Conservation (phyloP, 257 asterid species). For the Cordia subcordata region DNA sequence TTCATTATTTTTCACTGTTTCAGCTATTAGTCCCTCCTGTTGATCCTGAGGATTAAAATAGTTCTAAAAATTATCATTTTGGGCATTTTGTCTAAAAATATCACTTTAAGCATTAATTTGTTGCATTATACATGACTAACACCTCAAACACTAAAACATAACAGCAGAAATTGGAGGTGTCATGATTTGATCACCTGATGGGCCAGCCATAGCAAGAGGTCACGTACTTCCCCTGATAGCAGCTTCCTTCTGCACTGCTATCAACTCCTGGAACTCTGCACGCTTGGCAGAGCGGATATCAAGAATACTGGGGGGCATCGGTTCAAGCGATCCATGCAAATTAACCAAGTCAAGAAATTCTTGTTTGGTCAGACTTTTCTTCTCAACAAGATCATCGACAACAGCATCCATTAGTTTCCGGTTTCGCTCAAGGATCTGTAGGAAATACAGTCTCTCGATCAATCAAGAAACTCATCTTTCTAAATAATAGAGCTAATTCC, state of each 20-base stretch:
- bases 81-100: too few species aligned
- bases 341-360: constrained; percentile 67
- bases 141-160: too few species aligned
- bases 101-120: too few species aligned
- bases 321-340: constrained; percentile 60
- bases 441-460: constrained; percentile 9
- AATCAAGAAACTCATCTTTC: not conserved
- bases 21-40: not conserved
- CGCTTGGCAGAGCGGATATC: constrained; percentile 58
- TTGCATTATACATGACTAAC: not conserved
- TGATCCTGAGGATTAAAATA: not conserved
- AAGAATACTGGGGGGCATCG: constrained; percentile 63
- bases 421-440: constrained; percentile 69
- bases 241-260: constrained; percentile 30
- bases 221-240: constrained; percentile 26
- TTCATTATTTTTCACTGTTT: too few species aligned
- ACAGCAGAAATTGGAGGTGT: too few species aligned
- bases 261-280: constrained; percentile 34
- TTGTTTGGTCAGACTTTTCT: constrained; percentile 72
- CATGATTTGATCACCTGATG: not conserved
- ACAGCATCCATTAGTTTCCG: constrained; percentile 66
- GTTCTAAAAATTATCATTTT: too few species aligned
- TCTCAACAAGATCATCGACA: constrained; percentile 57
- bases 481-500: not conserved
- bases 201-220: constrained; percentile 7